Conservation (phyloP, 768 basidiomycete genomes). For the Leccinum variicolor region DNA sequence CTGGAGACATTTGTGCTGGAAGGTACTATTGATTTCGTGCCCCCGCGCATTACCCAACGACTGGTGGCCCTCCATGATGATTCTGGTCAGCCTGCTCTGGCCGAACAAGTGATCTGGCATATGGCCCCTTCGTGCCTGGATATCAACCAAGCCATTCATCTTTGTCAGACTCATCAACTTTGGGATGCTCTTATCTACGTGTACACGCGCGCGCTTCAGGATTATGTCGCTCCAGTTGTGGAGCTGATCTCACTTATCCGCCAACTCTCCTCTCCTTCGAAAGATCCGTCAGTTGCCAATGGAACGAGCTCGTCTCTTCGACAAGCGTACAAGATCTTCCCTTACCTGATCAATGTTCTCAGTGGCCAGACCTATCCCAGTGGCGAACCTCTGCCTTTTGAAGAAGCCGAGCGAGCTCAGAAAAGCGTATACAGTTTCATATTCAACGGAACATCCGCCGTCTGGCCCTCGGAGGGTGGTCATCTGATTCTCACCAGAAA, state of each 20-base stretch:
- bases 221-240: constrained; percentile 87
- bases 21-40: constrained; percentile 67
- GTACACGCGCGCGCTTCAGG: constrained; percentile 82
- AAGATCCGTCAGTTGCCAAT: constrained; percentile 3
- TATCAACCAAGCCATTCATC: constrained; percentile 84
- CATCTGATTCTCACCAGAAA: constrained; percentile 72
- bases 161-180: constrained; percentile 80
- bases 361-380: constrained; percentile 87
- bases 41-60: constrained; percentile 85
- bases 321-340: constrained; percentile 89
- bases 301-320: constrained; percentile 35
- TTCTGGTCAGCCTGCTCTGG: constrained; percentile 64
- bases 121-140: constrained; percentile 90
- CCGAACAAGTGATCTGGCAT: constrained; percentile 93
- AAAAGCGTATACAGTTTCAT: constrained; percentile 75
- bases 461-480: constrained; percentile 79
- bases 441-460: constrained; percentile 74
- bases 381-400: constrained; percentile 61
- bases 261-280: constrained; percentile 21
- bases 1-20: constrained; percentile 82
- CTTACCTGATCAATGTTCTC: constrained; percentile 78
- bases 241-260: constrained; percentile 78
- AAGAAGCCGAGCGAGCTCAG: constrained; percentile 69
- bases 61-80: constrained; percentile 77
- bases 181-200: constrained; percentile 96